These are phyloP conservation scores for Jasminum sambac DNA, from an alignment of 257 asterid species.

Conservation along the genomic window DNA sequence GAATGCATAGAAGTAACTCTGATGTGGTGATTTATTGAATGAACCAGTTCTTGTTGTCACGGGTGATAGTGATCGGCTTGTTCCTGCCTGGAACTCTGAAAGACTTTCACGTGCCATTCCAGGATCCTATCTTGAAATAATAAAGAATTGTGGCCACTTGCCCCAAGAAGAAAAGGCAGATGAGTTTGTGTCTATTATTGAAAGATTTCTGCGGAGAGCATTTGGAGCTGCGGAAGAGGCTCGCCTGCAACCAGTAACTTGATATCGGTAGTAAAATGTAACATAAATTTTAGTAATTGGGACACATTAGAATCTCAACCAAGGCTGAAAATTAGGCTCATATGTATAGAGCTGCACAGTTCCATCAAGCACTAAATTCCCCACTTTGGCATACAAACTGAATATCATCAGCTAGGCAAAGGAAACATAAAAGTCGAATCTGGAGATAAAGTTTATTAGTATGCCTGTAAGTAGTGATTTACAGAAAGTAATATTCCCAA, in stretches of 20 bases:
- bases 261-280: constrained; percentile 25
- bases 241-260: constrained; percentile 49
- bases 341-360: constrained; percentile 2
- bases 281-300: constrained; percentile 16
- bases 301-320: neutral
- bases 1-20: constrained; percentile 25
- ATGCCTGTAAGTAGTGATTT: neutral
- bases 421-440: neutral
- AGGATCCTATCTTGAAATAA: constrained; percentile 64
- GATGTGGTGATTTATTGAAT: constrained; percentile 20
- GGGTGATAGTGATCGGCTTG: constrained; percentile 90
- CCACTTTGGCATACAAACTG: neutral
- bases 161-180: constrained; percentile 92
- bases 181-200: constrained; percentile 72
- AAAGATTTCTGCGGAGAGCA: constrained; percentile 52
- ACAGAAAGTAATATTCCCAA: neutral
- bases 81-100: constrained; percentile 84
- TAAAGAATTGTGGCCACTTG: constrained; percentile 89
- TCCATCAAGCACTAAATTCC: neutral
- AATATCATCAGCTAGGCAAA: neutral
- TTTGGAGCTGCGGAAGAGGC: constrained; percentile 52
- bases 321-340: constrained; percentile 15
- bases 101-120: constrained; percentile 82
- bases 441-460: neutral
- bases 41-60: constrained; percentile 77